A percentile compares a stretch with the other conserved stretches of the same genome.
Conservation (phyloP, 306 rosid species). For the Corylus avellana region DNA sequence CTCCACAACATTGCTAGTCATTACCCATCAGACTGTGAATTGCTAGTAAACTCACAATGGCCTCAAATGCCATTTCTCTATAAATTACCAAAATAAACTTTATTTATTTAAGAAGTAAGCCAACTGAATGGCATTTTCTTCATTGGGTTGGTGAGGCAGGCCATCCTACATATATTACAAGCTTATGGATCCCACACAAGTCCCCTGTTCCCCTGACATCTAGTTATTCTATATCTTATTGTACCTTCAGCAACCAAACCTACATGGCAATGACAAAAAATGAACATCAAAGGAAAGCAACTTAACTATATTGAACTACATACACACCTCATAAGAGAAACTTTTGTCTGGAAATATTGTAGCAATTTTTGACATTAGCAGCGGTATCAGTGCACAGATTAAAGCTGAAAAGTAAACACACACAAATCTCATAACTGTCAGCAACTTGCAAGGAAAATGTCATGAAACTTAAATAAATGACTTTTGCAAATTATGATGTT, state of each 20-base stretch:
- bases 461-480: neutral
- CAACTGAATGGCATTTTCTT: neutral
- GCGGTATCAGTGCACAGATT: slow-evolving; percentile 87
- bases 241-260: slow-evolving; percentile 6
- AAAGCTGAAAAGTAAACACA: slow-evolving; percentile 65
- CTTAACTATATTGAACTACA: slow-evolving; percentile 1
- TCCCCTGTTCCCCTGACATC: neutral
- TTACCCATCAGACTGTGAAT: no score
- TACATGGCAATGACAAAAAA: slow-evolving; percentile 8
- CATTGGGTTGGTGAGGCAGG: neutral
- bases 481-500: neutral
- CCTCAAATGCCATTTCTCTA: no score
- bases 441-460: slow-evolving; percentile 22
- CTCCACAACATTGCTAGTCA: no score
- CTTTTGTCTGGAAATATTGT: slow-evolving; percentile 80
- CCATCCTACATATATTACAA: neutral
- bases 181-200: neutral
- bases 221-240: neutral
- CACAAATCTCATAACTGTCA: slow-evolving; percentile 24
- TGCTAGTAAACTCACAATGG: no score
- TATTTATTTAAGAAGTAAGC: neutral
- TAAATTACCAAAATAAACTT: neutral
- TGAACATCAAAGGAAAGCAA: slow-evolving; percentile 20
- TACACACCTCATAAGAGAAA: slow-evolving; percentile 74
- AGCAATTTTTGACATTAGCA: slow-evolving; percentile 85